Base-by-base conservation (phyloP, 768 basidiomycete genomes). In the Crassisporium funariophilum region DNA sequence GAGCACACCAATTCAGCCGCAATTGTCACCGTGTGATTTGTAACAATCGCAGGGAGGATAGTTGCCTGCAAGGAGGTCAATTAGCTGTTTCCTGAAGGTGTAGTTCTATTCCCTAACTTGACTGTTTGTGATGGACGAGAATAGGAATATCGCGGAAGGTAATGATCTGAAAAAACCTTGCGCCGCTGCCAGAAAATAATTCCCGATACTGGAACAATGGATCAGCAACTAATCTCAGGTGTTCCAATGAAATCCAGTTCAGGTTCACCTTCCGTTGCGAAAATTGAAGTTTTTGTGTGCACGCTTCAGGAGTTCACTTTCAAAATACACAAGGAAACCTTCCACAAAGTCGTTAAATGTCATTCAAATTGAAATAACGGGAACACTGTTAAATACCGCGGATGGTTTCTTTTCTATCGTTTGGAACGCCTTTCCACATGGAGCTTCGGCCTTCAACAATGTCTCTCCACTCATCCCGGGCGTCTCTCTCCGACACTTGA, bases 221-320 rank as follows among this genome's bases (percentile, higher is more conserved):
- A 38, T n/a, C n/a, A n/a, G n/a, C n/a, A n/a, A n/a, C n/a, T n/a
- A 52, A 25, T 7, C 5, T 34, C 21, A 11, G 5, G 33, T 16
- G n/a, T 23, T 20, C 12, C 4, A 37, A 12, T 22, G n/a, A 12
- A 35, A 33, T 36, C 39, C 11, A 42, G n/a, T 23, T 11, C 35
- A 27, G 19, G 51, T 63, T 27, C 54, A 84, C 81, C 88, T 90
- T 60, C 93, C 94, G 58, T 95, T 95, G 41, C 88, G 73, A 69
- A 95, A 98, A 19, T 91, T 88, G 66, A 97, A 98, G 52, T 86
- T 89, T 70, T 97, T 97, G 60, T 95, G 92, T 2, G 95, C 91
- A 17, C 93, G 77, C 56, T 84, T 88, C 33, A 97, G 75, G 6
- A 94, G 74, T 55, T 95, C 89, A 50, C 81, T 84, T 64, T 98